These are phyloP conservation scores for Tulasnella sp. DNA, from an alignment of 768 basidiomycete genomes.

Conservation along the genomic window DNA sequence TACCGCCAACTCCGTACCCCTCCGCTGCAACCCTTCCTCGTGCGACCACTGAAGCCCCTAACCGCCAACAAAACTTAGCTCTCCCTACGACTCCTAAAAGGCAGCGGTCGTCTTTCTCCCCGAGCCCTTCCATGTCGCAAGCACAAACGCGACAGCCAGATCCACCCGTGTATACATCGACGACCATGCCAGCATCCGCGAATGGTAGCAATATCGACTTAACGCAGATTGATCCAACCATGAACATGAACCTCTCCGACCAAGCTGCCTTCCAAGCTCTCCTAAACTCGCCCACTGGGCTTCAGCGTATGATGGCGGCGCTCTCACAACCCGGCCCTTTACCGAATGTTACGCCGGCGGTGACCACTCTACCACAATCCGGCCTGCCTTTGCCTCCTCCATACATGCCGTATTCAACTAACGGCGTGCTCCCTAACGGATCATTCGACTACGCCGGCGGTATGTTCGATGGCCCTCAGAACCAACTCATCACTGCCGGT, in stretches of 20 bases:
- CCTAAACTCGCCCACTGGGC: slow-evolving; percentile 23
- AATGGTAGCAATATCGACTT: too few relatives aligned
- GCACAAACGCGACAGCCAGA: not conserved
- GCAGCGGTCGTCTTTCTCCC: not conserved
- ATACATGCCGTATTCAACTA: not conserved
- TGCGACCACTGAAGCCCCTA: not conserved
- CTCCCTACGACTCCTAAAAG: not conserved
- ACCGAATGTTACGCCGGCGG: not conserved
- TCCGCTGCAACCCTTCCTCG: not conserved
- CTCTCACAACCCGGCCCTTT: slow-evolving; percentile 15
- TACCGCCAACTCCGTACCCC: not conserved
- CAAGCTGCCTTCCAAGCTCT: slow-evolving; percentile 36
- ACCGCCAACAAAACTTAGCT: too few relatives aligned
- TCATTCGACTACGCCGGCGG: not conserved
- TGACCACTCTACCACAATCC: not conserved
- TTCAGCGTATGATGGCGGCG: slow-evolving; percentile 25
- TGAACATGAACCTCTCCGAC: slow-evolving; percentile 30
- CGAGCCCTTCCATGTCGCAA: not conserved
- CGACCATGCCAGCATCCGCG: too few relatives aligned
- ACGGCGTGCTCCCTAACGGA: not conserved
- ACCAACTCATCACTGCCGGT: not conserved
- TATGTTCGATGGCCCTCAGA: not conserved
- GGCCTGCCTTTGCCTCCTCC: not conserved
- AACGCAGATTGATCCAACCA: not conserved
- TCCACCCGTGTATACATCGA: too few relatives aligned